These are phyloP conservation scores for Stagonosporopsis vannaccii DNA, from an alignment of 2,329 filamentous ascomycete species.

Conservation along the genomic window DNA sequence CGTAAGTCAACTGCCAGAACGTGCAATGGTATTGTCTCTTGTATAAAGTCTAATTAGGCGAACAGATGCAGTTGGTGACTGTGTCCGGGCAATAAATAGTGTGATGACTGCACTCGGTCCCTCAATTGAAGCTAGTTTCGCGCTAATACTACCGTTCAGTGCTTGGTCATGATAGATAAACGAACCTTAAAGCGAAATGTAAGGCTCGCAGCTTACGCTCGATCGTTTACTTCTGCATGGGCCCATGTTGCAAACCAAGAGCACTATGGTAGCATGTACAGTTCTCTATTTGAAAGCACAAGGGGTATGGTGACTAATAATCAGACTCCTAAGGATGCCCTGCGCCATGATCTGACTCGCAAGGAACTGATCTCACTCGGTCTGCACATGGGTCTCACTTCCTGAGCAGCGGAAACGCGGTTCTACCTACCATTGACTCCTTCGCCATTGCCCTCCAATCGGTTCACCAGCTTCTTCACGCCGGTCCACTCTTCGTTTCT, in stretches of 20 bases:
- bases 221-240: not conserved
- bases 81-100: no score
- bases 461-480: constrained; percentile 86
- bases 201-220: not conserved
- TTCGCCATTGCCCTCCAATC: constrained; percentile 64
- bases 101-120: not conserved
- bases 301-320: constrained; percentile 22
- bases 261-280: not conserved
- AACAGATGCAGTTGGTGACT: not conserved
- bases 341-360: not conserved
- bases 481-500: constrained; percentile 90
- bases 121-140: not conserved
- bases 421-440: constrained; percentile 34
- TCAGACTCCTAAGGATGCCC: constrained; percentile 17
- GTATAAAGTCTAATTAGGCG: not conserved
- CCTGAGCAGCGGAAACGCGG: not conserved
- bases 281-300: constrained; percentile 9
- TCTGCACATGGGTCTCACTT: not conserved
- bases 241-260: not conserved
- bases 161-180: no score
- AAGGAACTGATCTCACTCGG: not conserved
- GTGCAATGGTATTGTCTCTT: not conserved
- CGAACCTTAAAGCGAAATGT: not conserved
- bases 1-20: not conserved
- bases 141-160: no score